phyloP scores from a whole-genome alignment of 768 basidiomycete species.

The Panus rudis region DNA sequence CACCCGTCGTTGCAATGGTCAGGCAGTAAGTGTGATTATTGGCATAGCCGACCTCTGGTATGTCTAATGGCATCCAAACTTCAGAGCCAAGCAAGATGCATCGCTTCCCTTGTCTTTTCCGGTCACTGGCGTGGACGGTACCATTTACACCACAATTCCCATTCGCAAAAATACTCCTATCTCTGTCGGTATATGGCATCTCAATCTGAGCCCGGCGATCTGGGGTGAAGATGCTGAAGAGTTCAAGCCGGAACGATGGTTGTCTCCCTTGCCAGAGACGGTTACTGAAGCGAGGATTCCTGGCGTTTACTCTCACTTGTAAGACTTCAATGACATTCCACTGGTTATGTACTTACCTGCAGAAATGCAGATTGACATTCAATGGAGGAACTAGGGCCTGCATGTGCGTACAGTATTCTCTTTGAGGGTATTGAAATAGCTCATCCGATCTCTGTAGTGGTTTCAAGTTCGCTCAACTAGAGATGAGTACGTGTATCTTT shows the following conservation, averaged over 20 bases:
- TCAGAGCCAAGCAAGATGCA: constrained; percentile 38
- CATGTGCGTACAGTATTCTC: constrained; percentile 6
- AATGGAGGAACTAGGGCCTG: constrained; percentile 9
- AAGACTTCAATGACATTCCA: background rate
- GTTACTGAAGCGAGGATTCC: constrained; percentile 14
- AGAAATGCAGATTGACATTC: constrained; percentile 10
- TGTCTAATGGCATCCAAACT: background rate
- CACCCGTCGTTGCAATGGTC: background rate
- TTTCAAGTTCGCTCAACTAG: constrained; percentile 18
- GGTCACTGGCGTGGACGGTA: constrained; percentile 35
- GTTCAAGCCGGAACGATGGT: constrained; percentile 63
- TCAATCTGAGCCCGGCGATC: constrained; percentile 44
- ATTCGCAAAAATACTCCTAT: constrained; percentile 43
- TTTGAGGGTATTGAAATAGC: background rate
- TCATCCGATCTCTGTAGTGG: constrained; percentile 10
- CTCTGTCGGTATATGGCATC: constrained; percentile 33
- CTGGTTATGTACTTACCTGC: background rate
- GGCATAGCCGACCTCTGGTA: constrained; percentile 34
- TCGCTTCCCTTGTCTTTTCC: constrained; percentile 50
- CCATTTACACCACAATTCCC: constrained; percentile 30
- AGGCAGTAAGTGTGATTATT: background rate
- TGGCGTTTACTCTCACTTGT: constrained; percentile 17
- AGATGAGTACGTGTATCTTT: constrained; percentile 15
- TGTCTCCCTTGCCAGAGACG: constrained; percentile 22
- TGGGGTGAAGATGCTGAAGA: constrained; percentile 58